phyloP scores from a whole-genome alignment of 1,139 yeast species.

The Yamadazyma triangularis region DNA sequence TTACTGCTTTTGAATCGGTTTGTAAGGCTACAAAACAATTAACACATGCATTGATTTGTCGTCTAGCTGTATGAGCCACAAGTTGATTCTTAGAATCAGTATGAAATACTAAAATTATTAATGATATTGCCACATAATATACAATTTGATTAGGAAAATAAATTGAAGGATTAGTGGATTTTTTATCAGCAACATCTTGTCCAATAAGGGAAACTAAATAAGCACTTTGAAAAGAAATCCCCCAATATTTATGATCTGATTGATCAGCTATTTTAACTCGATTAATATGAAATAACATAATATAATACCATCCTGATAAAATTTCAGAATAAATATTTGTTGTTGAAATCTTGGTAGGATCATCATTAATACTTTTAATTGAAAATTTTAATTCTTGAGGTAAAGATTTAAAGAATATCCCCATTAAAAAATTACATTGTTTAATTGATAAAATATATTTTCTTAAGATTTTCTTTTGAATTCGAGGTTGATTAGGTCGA shows the following conservation, averaged over 20 bases:
- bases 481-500: too few relatives aligned
- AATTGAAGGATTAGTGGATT: conserved; percentile 47
- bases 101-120: conserved; percentile 72
- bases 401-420: conserved; percentile 69
- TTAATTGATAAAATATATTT: conserved; percentile 54
- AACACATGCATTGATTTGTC: too few relatives aligned
- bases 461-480: conserved; percentile 48
- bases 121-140: conserved; percentile 61
- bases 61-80: conserved; percentile 62
- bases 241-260: conserved; percentile 73
- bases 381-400: conserved; percentile 65
- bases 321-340: conserved; percentile 57
- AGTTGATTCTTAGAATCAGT: conserved; percentile 55
- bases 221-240: conserved; percentile 82
- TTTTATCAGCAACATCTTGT: conserved; percentile 51
- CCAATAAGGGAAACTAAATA: conserved; percentile 70
- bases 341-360: conserved; percentile 49
- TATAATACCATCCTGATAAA: conserved; percentile 68
- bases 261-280: conserved; percentile 59
- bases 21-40: too few relatives aligned
- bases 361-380: too few relatives aligned
- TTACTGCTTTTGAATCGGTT: too few relatives aligned
- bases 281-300: conserved; percentile 67
- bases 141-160: conserved; percentile 54
- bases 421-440: conserved; percentile 77